These are phyloP conservation scores for Solanum bulbocastanum DNA, from an alignment of 257 asterid species.

Conservation along the genomic window DNA sequence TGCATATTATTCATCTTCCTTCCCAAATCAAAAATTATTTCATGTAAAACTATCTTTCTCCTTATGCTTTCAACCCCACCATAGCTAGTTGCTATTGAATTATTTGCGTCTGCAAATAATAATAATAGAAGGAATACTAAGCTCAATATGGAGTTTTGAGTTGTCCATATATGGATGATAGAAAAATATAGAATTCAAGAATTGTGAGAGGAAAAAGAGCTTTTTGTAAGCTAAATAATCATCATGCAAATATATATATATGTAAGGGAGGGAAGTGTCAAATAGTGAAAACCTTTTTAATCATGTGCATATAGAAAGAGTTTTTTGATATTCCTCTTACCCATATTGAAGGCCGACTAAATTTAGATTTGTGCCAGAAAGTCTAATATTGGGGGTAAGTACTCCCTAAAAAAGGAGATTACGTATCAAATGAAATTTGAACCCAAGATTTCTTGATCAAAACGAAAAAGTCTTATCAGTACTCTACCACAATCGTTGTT, in stretches of 20 bases:
- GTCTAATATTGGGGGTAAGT: no score
- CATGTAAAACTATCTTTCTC: not conserved
- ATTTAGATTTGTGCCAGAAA: no score
- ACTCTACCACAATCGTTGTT: no score
- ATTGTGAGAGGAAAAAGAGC: not conserved
- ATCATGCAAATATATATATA: not conserved
- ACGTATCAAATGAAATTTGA: no score
- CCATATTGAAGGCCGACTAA: no score
- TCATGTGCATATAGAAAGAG: no score
- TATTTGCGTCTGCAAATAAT: not conserved
- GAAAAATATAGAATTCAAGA: not conserved
- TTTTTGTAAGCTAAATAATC: not conserved
- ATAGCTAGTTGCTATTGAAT: not conserved
- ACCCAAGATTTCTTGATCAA: no score
- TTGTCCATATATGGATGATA: slow-evolving; percentile 18
- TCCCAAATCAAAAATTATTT: not conserved
- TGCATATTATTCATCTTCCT: not conserved
- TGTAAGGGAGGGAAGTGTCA: not conserved
- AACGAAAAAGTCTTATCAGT: no score
- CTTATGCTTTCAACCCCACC: not conserved
- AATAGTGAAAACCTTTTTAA: no score
- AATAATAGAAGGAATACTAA: not conserved
- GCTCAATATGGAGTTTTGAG: slow-evolving; percentile 1
- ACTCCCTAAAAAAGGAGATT: no score
- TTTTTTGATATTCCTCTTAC: no score